These are phyloP conservation scores for Penicilliopsis zonata DNA, from an alignment of 495 filamentous ascomycete species.

Conservation along the genomic window DNA sequence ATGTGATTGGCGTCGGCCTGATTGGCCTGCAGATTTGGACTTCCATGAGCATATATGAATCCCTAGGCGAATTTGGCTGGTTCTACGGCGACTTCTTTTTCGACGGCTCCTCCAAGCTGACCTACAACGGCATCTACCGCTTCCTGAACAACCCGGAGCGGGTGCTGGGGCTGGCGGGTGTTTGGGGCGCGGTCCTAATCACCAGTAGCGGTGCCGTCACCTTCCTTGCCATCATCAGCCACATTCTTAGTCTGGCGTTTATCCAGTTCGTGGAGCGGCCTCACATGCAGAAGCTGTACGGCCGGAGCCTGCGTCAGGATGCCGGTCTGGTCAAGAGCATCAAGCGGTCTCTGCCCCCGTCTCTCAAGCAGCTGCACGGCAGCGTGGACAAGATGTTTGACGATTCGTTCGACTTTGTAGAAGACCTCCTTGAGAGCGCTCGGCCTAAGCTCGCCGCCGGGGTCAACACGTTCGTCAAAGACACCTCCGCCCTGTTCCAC, in stretches of 20 bases:
- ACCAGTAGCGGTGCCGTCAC: slow-evolving; percentile 78
- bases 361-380: slow-evolving; percentile 60
- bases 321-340: slow-evolving; percentile 87
- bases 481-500: slow-evolving; percentile 79
- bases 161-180: slow-evolving; percentile 83
- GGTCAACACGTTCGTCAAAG: slow-evolving; percentile 74
- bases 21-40: slow-evolving; percentile 90
- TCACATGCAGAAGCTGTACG: slow-evolving; percentile 98
- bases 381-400: slow-evolving; percentile 80
- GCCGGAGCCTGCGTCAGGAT: slow-evolving; percentile 67
- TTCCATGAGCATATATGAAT: slow-evolving; percentile 85
- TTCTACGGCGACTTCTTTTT: slow-evolving; percentile 99
- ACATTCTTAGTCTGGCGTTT: slow-evolving; percentile 73
- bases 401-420: slow-evolving; percentile 74
- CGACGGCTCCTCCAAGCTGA: slow-evolving; percentile 67
- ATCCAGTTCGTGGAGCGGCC: slow-evolving; percentile 91
- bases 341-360: slow-evolving; percentile 76
- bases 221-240: slow-evolving; percentile 71
- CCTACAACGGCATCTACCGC: slow-evolving; percentile 94
- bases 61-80: slow-evolving; percentile 96
- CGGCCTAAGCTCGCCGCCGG: slow-evolving; percentile 77
- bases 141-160: slow-evolving; percentile 97
- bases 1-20: slow-evolving; percentile 70
- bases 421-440: slow-evolving; percentile 82
- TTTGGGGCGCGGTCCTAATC: slow-evolving; percentile 91